phyloP scores from a whole-genome alignment of 2,329 filamentous ascomycete genomes.

The Exophiala phaeomuriformis region DNA sequence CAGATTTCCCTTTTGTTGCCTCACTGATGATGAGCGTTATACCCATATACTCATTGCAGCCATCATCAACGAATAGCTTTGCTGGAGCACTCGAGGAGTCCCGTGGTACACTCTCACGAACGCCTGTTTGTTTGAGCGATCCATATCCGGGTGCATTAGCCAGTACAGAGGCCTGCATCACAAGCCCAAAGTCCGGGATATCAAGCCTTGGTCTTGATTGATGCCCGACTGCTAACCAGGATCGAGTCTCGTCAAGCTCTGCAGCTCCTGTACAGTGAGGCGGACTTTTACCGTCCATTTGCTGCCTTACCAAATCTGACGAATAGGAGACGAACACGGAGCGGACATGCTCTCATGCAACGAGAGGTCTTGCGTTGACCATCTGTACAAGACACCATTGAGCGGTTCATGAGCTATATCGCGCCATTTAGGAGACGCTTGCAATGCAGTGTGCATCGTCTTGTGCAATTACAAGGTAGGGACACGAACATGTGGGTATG shows the following conservation, averaged over 20 bases:
- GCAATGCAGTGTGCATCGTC: background rate
- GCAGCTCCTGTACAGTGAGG: conserved; percentile 4
- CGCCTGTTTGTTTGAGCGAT: no score
- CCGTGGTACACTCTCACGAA: no score
- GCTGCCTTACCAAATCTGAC: background rate
- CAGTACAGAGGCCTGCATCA: no score
- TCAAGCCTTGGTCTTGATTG: no score
- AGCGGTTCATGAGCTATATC: background rate
- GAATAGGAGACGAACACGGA: conserved; percentile 7
- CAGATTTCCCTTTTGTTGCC: no score
- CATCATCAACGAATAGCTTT: no score
- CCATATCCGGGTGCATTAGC: no score
- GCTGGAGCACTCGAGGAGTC: no score
- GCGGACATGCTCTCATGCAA: background rate
- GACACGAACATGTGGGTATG: background rate
- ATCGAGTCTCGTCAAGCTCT: background rate
- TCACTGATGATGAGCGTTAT: no score
- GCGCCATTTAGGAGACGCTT: background rate
- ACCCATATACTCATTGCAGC: no score
- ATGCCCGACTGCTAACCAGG: no score
- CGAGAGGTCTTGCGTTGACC: background rate
- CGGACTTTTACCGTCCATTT: background rate
- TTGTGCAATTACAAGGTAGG: background rate
- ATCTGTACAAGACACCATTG: background rate
- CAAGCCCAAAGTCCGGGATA: no score